Evolutionary conservation across 129 eudicot genomes (phyloP), one percentile per base, ranked within the genome.

Genomic region (Cynara cardunculus): DNA sequence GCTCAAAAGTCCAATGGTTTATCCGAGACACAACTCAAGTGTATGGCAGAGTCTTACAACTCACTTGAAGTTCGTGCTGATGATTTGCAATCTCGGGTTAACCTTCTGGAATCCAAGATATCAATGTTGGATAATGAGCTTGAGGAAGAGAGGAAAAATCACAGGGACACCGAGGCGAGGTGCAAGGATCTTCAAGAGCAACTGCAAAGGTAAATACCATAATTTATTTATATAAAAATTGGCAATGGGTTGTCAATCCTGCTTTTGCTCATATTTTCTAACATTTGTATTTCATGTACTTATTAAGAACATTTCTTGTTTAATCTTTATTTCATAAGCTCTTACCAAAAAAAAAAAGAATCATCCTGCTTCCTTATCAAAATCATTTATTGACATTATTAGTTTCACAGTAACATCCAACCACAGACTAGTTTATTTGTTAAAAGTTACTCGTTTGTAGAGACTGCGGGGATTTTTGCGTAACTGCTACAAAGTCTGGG

Each of bases 11-110:
- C 68, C 32, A 92, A 96, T 75, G 83, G 98, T 61, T 87, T 96
- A 92, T 91, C 95, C 8, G 99, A 96, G 87, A 96, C 99, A 32
- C 99, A 96, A 85, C 93, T 96, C 35, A 96, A 96, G 87, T 96
- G 99, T 78, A 92, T 96, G 99, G 93, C 99, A 8, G 99, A 96
- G 81, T 92, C 99, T 14, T 96, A 96, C 78, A 93, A 91, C 27
- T 87, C 94, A 30, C 98, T 96, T 35, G 99, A 96, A 85, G 89
- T 80, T 19, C 93, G 93, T 41, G 92, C 99, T 13, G 92, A 85
- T 72, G 93, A 87, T 62, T 83, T 93, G 66, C 91, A 91, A 69
- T 74, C 84, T 72, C 95, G 91, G 84, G 84, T 93, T 24, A 88
- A 89, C 73, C 80, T 81, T 65, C 87, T 96, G 18, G 88, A 79